These are phyloP conservation scores for Ceratobasidium sp. DNA, from an alignment of 1,284 basidiomycete species.

Conservation along the genomic window DNA sequence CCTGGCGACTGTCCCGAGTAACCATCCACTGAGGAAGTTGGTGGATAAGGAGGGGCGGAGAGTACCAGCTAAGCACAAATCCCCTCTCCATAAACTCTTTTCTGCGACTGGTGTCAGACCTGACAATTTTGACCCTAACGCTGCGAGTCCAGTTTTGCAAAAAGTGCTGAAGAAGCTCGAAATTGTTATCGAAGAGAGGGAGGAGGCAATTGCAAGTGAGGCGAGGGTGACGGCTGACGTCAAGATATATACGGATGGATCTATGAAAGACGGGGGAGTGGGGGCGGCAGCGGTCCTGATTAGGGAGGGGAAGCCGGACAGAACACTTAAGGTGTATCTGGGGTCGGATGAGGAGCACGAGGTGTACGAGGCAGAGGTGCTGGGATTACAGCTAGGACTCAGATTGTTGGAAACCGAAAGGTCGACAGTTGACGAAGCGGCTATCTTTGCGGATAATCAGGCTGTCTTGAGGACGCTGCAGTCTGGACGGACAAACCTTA, in stretches of 20 bases:
- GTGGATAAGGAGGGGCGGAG: conserved; percentile 6
- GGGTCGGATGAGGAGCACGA: conserved; percentile 36
- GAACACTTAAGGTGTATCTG: conserved; percentile 9
- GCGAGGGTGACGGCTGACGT: not conserved
- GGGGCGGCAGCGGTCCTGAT: conserved; percentile 30
- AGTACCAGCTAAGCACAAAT: conserved; percentile 11
- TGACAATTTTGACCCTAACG: too few relatives aligned
- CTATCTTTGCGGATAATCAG: conserved; percentile 34
- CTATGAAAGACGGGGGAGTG: conserved; percentile 24
- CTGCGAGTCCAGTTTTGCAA: too few relatives aligned
- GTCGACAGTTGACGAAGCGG: not conserved
- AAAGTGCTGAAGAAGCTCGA: too few relatives aligned
- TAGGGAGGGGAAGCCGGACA: not conserved
- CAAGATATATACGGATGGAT: conserved; percentile 33
- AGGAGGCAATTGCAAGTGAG: not conserved
- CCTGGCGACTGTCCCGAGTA: not conserved
- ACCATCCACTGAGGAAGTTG: conserved; percentile 8
- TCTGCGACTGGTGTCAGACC: not conserved
- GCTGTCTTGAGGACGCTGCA: conserved; percentile 33
- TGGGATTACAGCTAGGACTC: conserved; percentile 36
- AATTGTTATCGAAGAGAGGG: not conserved
- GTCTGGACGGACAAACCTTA: not conserved
- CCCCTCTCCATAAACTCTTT: conserved; percentile 8
- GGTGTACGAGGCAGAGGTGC: conserved; percentile 45
- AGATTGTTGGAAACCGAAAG: conserved; percentile 32